A percentile compares a stretch with the other conserved stretches of the same genome.
Conservation (phyloP, 148 eudicot species). For the Amaranthus cruentus region DNA sequence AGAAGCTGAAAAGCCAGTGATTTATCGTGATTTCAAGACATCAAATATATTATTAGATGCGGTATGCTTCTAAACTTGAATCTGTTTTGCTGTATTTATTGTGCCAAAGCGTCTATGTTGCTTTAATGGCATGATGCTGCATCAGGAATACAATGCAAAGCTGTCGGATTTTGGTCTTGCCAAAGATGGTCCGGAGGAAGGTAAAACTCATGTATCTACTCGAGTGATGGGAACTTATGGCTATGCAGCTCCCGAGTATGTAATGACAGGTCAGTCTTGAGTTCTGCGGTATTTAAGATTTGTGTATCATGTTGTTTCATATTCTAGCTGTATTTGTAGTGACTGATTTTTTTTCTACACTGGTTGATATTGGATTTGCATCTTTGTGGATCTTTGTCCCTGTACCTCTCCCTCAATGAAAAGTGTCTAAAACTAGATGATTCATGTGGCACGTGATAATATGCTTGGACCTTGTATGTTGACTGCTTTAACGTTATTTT, state of each 20-base stretch:
- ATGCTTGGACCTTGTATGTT: background rate
- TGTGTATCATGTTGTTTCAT: background rate
- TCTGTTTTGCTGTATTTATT: background rate
- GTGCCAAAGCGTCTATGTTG: slow-evolving; percentile 1
- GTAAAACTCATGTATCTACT: slow-evolving; percentile 93
- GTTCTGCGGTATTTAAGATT: background rate
- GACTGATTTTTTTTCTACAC: background rate
- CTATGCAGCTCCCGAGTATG: slow-evolving; percentile 81
- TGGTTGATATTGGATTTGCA: background rate
- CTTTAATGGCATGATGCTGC: slow-evolving; percentile 25
- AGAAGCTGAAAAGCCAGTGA: slow-evolving; percentile 89
- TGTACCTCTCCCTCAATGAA: background rate
- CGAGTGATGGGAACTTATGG: slow-evolving; percentile 99
- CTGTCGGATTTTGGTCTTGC: slow-evolving; percentile 97
- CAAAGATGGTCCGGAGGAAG: slow-evolving; percentile 95
- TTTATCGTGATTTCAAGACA: slow-evolving; percentile 96
- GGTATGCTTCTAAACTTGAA: slow-evolving; percentile 39
- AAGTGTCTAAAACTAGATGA: background rate
- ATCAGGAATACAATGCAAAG: slow-evolving; percentile 90
- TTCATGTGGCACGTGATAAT: background rate
- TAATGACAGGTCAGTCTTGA: slow-evolving; percentile 37
- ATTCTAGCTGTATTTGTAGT: background rate
- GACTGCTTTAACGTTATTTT: background rate
- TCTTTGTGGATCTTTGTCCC: background rate
- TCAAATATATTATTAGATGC: slow-evolving; percentile 93